Evolutionary conservation across 2,329 filamentous ascomycete genomes (phyloP), one percentile per base, ranked within the genome.

Genomic region (Cercospora sojina): DNA sequence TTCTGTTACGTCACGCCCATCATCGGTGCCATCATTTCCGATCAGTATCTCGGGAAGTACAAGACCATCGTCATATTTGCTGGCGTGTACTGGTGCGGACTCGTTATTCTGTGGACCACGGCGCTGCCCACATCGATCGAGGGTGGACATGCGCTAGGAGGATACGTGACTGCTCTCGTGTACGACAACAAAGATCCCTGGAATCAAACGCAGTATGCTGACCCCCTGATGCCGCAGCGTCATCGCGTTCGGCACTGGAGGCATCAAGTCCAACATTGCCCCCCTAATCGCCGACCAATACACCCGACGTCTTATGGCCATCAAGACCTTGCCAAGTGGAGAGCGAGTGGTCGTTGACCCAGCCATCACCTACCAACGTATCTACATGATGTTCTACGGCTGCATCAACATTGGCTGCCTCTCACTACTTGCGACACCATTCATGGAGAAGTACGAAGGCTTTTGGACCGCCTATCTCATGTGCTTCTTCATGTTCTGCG

Each of bases 191-290:
- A 23, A 5, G 3, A 47, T 47, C 20, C 7, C 18, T 12, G 2
- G 1, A 23, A 18, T 10, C 9, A 18, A 47, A 12, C 3, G 43
- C 43, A 23, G n/a, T 23, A 47, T 47, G 43, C 43, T 47, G 43
- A 47, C 43, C 4, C 43, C 4, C 23, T 23, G 18, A 47, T 3
- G 12, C 23, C 3, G 20, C 12, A 47, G 43, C 53, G 84, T 92
- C 74, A 86, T 92, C 75, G 90, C 89, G n/a, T 77, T 91, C 31
- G 91, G 91, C 51, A 91, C 90, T 1, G 91, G 91, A 68, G 90
- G 91, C 74, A 92, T 93, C 85, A 94, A 93, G 82, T 86, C 89
- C 69, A 93, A 93, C 74, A 90, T 93, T 51, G 80, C 80, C 9
- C 82, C 82, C 2, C 69, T 84, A 29, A 83, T 83, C 64, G 82